Evolutionary conservation across 1,284 basidiomycete genomes (phyloP), one percentile per base, ranked within the genome.

Genomic region (Rhizoctonia solani): DNA sequence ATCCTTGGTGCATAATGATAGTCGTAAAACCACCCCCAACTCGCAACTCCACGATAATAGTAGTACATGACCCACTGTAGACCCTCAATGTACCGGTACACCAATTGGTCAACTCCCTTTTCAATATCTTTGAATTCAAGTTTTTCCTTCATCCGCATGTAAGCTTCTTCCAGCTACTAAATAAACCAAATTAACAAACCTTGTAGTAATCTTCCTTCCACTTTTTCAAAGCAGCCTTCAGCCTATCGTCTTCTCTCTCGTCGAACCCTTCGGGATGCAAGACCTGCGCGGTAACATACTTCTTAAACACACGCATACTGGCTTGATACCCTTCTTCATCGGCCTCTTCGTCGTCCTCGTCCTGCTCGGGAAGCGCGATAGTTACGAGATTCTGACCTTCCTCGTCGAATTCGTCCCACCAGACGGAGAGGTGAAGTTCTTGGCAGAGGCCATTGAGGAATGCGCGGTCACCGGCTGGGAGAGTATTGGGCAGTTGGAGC

Each of bases 51-150:
- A 71, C 91, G 88, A 79, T 98, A 98, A 77, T 99, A 99, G 78
- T 99, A 99, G 76, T 95, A 91, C 87, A 99, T 90, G 32, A 99
- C 94, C 97, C 96, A 99, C 76, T 99, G 97, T 69, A 99, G 79
- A 0, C 96, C 97, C 76, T 99, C 94, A 41, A 94, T 85, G 77
- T 98, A 99, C 69, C 87, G 85, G 74, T 83, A 93, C 9, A 86
- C 81, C 61, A 98, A 79, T 54, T 83, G 82, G 56, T 81, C 80
- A 81, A 94, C 85, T 72, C 87, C 80, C 1, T 85, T 72, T 72
- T 90, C 77, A 71, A 89, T 82, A 71, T 85, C 91, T 25, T 87
- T 86, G 71, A 97, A 88, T 68, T 89, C 86, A 63, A 98, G 78
- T 79, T 98, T 98, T 29, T 85, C 87, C 89, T 93, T n/a, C n/a